A percentile compares a stretch with the other conserved stretches of the same genome.
phyloP scores from a whole-genome alignment of 305 asterid genomes.

The Fraxinus xanthoxyloides region DNA sequence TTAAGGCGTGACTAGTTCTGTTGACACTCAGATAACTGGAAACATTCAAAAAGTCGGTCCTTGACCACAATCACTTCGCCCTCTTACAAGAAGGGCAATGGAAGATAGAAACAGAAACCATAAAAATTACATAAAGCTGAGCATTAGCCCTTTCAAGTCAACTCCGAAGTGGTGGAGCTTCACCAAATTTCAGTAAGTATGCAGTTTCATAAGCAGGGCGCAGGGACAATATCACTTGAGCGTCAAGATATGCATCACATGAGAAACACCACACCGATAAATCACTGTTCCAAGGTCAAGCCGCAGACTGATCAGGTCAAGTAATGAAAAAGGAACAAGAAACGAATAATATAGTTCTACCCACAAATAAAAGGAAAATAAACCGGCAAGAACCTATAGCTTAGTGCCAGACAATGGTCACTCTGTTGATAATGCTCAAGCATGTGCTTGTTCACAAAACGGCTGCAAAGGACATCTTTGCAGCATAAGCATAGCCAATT shows the following conservation, averaged over 20 bases:
- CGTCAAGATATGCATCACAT: slow-evolving; percentile 83
- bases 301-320: neutral
- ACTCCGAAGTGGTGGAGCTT: slow-evolving; percentile 57
- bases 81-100: neutral
- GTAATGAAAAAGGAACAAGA: neutral
- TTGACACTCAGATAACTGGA: neutral
- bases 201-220: slow-evolving; percentile 73
- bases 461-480: slow-evolving; percentile 80
- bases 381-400: slow-evolving; percentile 53
- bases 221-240: slow-evolving; percentile 54
- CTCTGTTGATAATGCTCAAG: slow-evolving; percentile 60
- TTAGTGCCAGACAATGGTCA: slow-evolving; percentile 61
- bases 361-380: neutral
- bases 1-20: neutral
- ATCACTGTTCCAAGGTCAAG: slow-evolving; percentile 46
- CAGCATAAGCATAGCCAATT: slow-evolving; percentile 87
- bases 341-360: neutral
- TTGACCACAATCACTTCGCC: neutral
- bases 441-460: slow-evolving; percentile 93
- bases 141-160: neutral
- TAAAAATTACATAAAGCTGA: neutral
- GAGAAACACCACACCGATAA: slow-evolving; percentile 91
- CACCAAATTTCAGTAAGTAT: slow-evolving; percentile 70
- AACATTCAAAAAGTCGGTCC: neutral
- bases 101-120: neutral